Percentiles rank a stretch among this genome's conserved stretches.
Conservation (phyloP, 768 basidiomycete genomes). For the Boletus patriciae region DNA sequence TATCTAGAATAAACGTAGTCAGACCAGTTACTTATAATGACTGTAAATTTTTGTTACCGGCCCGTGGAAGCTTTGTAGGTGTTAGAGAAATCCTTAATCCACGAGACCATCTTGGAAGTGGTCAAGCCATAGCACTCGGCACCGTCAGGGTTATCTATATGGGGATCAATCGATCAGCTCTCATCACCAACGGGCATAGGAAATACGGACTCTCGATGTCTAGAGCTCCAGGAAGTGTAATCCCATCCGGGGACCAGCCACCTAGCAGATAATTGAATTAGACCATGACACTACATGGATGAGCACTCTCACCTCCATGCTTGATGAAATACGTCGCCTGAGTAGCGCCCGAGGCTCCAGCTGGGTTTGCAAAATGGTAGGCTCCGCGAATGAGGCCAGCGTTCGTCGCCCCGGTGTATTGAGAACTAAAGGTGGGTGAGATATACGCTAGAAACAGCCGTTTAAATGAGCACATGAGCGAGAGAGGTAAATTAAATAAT, state of each 20-base stretch:
- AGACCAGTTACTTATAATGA: neutral
- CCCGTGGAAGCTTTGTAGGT: constrained; percentile 52
- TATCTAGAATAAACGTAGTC: constrained; percentile 31
- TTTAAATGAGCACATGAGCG: neutral
- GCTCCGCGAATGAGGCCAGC: constrained; percentile 56
- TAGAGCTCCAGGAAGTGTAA: constrained; percentile 62
- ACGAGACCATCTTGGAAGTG: constrained; percentile 56
- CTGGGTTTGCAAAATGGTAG: constrained; percentile 62
- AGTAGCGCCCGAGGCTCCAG: constrained; percentile 45
- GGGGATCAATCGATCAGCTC: neutral
- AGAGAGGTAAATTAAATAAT: constrained; percentile 6
- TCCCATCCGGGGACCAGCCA: constrained; percentile 55
- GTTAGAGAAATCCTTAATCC: constrained; percentile 61
- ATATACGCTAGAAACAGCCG: constrained; percentile 19
- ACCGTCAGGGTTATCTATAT: constrained; percentile 51
- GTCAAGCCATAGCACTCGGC: constrained; percentile 55
- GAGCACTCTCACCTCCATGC: constrained; percentile 44
- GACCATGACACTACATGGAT: neutral
- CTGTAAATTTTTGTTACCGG: constrained; percentile 35
- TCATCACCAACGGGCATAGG: neutral
- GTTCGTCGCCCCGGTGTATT: constrained; percentile 57
- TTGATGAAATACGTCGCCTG: constrained; percentile 62
- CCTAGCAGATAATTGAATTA: constrained; percentile 30
- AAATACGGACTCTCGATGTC: constrained; percentile 57
- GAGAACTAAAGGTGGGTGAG: constrained; percentile 36